Evolutionary conservation across 495 filamentous ascomycete species (phyloP).

Genomic region (Aspergillus leporis): DNA sequence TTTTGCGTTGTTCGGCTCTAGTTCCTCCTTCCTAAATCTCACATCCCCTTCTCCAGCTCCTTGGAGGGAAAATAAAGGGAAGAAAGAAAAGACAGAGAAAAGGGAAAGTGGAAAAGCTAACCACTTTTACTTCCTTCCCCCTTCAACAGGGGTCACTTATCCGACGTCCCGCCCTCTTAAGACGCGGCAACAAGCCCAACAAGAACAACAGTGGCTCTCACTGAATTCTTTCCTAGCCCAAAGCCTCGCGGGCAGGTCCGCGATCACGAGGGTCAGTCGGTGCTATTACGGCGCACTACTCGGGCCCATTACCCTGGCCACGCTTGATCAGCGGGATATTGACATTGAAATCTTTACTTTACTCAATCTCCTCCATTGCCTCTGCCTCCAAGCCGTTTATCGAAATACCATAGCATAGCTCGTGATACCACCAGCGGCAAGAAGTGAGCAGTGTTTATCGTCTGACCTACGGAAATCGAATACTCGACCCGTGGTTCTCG

Average conservation of each 20-base stretch:
- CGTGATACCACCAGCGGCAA: background rate
- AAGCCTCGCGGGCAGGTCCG: background rate
- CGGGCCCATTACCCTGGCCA: background rate
- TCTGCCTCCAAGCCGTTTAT: background rate
- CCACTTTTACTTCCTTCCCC: background rate
- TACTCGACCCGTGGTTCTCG: background rate
- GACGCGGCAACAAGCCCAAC: constrained; percentile 1
- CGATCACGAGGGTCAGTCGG: background rate
- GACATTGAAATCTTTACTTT: background rate
- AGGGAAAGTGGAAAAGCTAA: background rate
- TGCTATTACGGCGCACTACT: background rate
- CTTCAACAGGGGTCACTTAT: constrained; percentile 7
- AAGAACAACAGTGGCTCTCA: background rate
- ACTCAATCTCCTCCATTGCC: background rate
- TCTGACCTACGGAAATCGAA: background rate
- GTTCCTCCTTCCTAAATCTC: background rate
- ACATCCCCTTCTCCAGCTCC: background rate
- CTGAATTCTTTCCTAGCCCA: background rate
- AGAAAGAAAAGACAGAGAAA: background rate
- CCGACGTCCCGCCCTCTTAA: constrained; percentile 4
- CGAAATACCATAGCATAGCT: background rate
- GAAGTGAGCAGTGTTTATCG: background rate
- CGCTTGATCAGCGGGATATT: background rate
- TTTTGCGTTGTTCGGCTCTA: background rate
- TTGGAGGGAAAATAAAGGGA: background rate